These are phyloP conservation scores for Meredithiella fracta DNA, from an alignment of 2,329 filamentous ascomycete genomes.

Conservation along the genomic window DNA sequence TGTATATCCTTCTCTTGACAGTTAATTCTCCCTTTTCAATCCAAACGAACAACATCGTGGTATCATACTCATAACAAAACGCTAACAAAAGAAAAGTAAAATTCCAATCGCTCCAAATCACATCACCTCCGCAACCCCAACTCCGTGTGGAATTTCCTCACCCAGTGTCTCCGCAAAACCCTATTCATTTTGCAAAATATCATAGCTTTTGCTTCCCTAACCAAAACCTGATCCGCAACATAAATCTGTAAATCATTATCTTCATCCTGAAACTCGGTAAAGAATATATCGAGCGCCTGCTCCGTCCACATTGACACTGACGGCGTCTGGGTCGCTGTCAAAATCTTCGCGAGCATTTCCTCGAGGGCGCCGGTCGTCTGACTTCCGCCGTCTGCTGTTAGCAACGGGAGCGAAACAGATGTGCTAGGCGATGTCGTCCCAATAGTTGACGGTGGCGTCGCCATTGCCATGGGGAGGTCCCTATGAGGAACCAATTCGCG, in stretches of 20 bases:
- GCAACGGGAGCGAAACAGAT: background rate
- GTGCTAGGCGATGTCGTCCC: constrained; percentile 6
- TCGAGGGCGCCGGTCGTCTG: constrained; percentile 16
- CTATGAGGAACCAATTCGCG: background rate
- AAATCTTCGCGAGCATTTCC: constrained; percentile 20
- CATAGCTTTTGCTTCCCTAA: constrained; percentile 44
- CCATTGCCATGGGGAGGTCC: background rate
- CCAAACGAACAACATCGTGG: background rate
- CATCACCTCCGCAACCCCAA: constrained; percentile 21
- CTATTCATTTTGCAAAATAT: constrained; percentile 46
- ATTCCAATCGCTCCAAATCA: constrained; percentile 20
- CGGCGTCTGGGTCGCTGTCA: constrained; percentile 25
- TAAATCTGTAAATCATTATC: constrained; percentile 42
- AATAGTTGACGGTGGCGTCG: constrained; percentile 7
- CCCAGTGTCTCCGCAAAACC: constrained; percentile 37
- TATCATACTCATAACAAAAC: background rate
- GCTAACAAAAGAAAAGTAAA: constrained; percentile 7
- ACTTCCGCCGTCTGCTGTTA: background rate
- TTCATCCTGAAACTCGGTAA: constrained; percentile 39
- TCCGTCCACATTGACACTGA: constrained; percentile 35
- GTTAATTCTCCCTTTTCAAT: background rate
- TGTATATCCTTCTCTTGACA: background rate
- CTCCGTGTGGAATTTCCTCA: constrained; percentile 19
- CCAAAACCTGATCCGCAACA: constrained; percentile 40
- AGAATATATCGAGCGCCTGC: constrained; percentile 42